A percentile compares a stretch with the other conserved stretches of the same genome.
Conservation (phyloP, 2,329 filamentous ascomycete genomes). For the Shiraia sp. region DNA sequence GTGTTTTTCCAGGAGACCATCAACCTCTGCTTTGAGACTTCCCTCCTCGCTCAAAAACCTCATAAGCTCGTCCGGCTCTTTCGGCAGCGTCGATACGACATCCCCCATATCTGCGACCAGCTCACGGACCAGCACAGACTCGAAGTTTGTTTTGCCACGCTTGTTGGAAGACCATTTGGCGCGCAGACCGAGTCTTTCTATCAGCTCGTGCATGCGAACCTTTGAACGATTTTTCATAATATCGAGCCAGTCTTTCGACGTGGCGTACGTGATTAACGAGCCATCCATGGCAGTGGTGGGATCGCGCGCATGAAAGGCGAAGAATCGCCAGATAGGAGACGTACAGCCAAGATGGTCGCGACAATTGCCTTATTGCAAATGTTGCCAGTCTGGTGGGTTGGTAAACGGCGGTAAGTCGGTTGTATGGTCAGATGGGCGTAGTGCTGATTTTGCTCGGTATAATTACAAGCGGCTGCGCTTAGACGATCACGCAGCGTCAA, state of each 20-base stretch:
- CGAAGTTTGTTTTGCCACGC: constrained; percentile 43
- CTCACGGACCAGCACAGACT: constrained; percentile 38
- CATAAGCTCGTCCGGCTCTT: constrained; percentile 39
- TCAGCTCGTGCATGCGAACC: constrained; percentile 43
- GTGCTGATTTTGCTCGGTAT: constrained; percentile 17
- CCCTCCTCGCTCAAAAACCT: constrained; percentile 31
- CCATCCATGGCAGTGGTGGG: constrained; percentile 23
- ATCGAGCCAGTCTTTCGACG: constrained; percentile 42
- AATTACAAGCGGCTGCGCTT: constrained; percentile 17
- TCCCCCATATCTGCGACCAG: constrained; percentile 41
- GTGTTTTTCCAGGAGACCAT: constrained; percentile 36
- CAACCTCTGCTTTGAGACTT: constrained; percentile 35
- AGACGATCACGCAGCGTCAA: constrained; percentile 4
- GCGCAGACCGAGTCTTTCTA: constrained; percentile 38
- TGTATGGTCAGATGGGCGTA: too few species aligned
- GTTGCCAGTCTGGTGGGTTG: too few species aligned
- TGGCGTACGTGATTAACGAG: constrained; percentile 33
- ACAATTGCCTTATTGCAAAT: too few species aligned
- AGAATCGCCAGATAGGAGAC: constrained; percentile 2
- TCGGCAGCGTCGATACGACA: constrained; percentile 35
- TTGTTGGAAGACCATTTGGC: constrained; percentile 45
- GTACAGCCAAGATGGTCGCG: not conserved
- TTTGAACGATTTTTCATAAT: constrained; percentile 43
- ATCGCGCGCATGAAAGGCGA: constrained; percentile 11
- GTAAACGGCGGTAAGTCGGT: not conserved